These are phyloP conservation scores for Clarkia xantiana DNA, from an alignment of 345 rosid species.

Conservation along the genomic window DNA sequence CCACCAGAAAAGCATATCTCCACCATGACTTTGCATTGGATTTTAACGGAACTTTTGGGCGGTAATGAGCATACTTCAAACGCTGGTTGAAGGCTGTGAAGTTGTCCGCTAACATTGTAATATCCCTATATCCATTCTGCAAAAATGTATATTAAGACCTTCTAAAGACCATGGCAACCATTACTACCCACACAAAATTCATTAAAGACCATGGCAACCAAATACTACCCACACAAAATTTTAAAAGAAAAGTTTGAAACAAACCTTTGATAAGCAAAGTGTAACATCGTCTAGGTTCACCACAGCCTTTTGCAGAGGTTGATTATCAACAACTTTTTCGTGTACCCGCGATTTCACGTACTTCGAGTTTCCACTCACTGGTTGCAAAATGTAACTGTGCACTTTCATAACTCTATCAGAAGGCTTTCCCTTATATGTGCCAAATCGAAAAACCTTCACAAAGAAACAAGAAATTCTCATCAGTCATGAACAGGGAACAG, in stretches of 20 bases:
- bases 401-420: slow-evolving; percentile 39
- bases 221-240: slow-evolving; percentile 6
- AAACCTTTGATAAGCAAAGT: slow-evolving; percentile 83
- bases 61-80: slow-evolving; percentile 75
- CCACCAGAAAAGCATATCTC: slow-evolving; percentile 76
- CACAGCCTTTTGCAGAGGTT: slow-evolving; percentile 68
- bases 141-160: slow-evolving; percentile 10
- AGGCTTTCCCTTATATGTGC: slow-evolving; percentile 67
- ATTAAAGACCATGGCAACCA: slow-evolving; percentile 13
- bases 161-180: slow-evolving; percentile 12
- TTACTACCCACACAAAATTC: slow-evolving; percentile 6
- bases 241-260: slow-evolving; percentile 6
- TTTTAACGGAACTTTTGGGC: slow-evolving; percentile 64
- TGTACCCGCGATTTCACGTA: slow-evolving; percentile 44
- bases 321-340: slow-evolving; percentile 21
- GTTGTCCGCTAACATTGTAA: slow-evolving; percentile 81
- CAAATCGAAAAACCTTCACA: slow-evolving; percentile 69
- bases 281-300: slow-evolving; percentile 92
- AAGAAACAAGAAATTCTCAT: slow-evolving; percentile 6
- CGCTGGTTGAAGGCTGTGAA: slow-evolving; percentile 84
- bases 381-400: slow-evolving; percentile 80
- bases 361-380: slow-evolving; percentile 83
- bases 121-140: slow-evolving; percentile 85
- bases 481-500: neutral
- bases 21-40: slow-evolving; percentile 79